Base-by-base conservation (phyloP, 2,329 filamentous ascomycete species). In the Cercospora citrullina region DNA sequence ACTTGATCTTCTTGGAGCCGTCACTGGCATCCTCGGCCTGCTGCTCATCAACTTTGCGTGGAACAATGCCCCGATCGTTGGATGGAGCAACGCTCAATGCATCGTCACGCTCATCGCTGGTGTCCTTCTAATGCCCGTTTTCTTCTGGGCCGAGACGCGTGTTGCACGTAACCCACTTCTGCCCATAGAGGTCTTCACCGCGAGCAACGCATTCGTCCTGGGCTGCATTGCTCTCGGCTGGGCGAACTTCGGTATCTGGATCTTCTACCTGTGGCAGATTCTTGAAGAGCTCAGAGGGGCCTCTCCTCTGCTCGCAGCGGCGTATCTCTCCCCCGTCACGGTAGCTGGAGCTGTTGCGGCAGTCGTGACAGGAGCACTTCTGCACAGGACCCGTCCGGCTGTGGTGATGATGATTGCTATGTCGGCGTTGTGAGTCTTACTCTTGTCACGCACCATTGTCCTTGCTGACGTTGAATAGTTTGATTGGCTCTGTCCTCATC, bases 321-420 rank as follows among this genome's bases (percentile, higher is more conserved):
- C 83, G 0, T 83, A 82, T 75, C 80, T 85, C 67, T 77, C 79
- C 0, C 85, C 83, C 0, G 79, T 82, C 0, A 79, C 82, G 0
- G 66, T 85, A 1, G 77, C 78, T 0, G 84, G 85, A 1, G 78
- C 80, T 1, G 68, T 79, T 0, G 85, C 85, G 0, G 81, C 83
- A 2, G 70, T 86, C 23, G 73, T 81, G 0, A 77, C 77, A 0
- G 77, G 76, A 3, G 65, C 74, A 10, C 64, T 79, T 4, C 60
- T 78, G 21, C 66, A 71, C 58, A 70, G 68, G 23, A 64, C 78
- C 4, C 66, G 71, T 4, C 26, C 76, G 2, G 75, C 77, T 5
- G 78, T 75, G 63, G 74, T 81, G 28, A 80, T 81, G 77, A 71
- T 76, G 6, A 74, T 79, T n/a, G 77, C 78, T 0, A 75, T 82